Base-by-base conservation (phyloP, 2,329 filamentous ascomycete species). In the Exophiala dermatitidis region DNA sequence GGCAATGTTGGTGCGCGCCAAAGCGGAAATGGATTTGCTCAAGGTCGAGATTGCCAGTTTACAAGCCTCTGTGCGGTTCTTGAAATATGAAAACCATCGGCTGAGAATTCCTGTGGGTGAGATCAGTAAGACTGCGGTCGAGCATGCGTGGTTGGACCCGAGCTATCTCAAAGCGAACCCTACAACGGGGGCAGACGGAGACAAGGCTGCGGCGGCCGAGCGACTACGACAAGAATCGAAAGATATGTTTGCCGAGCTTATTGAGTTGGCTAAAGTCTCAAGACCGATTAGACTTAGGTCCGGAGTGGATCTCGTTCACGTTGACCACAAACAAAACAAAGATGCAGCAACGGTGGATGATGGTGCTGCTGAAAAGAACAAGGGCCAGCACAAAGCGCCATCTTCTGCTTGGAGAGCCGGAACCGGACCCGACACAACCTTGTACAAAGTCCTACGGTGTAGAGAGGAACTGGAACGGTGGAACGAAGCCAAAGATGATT, bases 381-480 rank as follows among this genome's bases (percentile, higher is more conserved):
- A 19, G 19, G 19, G 19, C 19, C 19, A 19, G 19, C 19, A 19
- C 19, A 19, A 19, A 19, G 19, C 19, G 19, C 19, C 19, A 19
- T 19, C 19, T 19, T 19, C 72, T 5, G 62, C 68, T 2, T 72
- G 72, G 12, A 4, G 36, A 8, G 36, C 36, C 4, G 36, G 36
- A 8, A 5, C 36, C 4, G 36, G 36, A 8, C 7, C 36, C 4
- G 36, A 12, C 5, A 9, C 36, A 38, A 12, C 36, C 48, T 65
- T 68, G 6, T 74, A 74, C 58, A 70, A 71, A 53, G 66, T 72
- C 3, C 68, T 74, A 4, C 68, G 68, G 37, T 72, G 73, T 48
- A 70, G 72, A 33, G 72, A 74, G 56, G 67, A 73, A 44, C 72
- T 72, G 57, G 71, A 74, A 56, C 70, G 70, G 52, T 74, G 73